Base-by-base conservation (phyloP, 2,329 filamentous ascomycete species). In the Balansia obtecta region DNA sequence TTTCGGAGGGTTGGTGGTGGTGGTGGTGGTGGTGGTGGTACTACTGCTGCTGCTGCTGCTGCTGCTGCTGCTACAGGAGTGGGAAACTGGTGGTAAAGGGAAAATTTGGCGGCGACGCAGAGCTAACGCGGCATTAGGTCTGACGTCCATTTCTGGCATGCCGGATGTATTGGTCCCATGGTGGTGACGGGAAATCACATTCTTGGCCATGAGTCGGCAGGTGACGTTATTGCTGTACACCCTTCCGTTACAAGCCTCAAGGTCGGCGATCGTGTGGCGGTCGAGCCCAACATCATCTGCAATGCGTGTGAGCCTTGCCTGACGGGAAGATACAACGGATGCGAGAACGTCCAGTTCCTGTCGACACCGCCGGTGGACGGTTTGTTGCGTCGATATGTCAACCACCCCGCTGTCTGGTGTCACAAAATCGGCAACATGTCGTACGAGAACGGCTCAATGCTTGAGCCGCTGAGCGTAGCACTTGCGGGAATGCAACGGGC, bases 131-230 rank as follows among this genome's bases (percentile, higher is more conserved):
- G n/a, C 15, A 15, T 48, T 60, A 91, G 87, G 52, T 95, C 88
- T 53, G 90, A 96, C 68, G 84, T 97, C 51, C 91, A 97, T 71
- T 97, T 97, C 74, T 97, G 91, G 91, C 88, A 94, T 65, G 85
- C 86, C 46, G 91, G 91, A 57, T 87, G 86, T 72, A 97, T 97
- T 64, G 91, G 91, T 30, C 90, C 90, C 58, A 96, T 96, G 90
- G 84, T 96, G 55, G 91, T 97, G 45, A 78, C 79, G 58, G 86
- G 79, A 62, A 85, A 90, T 62, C 91, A 96, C 68, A 89, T 96
- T 62, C 82, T 97, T 18, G 91, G 91, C 57, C 91, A 97, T 74
- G 91, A 97, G 71, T 93, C 88, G 41, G 85, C 89, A 4, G 91
- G 90, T 55, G 83, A 85, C 61, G 70, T 96, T 53, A 77, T 96